phyloP scores from a whole-genome alignment of 148 eudicot species.

The Spergularia marina region DNA sequence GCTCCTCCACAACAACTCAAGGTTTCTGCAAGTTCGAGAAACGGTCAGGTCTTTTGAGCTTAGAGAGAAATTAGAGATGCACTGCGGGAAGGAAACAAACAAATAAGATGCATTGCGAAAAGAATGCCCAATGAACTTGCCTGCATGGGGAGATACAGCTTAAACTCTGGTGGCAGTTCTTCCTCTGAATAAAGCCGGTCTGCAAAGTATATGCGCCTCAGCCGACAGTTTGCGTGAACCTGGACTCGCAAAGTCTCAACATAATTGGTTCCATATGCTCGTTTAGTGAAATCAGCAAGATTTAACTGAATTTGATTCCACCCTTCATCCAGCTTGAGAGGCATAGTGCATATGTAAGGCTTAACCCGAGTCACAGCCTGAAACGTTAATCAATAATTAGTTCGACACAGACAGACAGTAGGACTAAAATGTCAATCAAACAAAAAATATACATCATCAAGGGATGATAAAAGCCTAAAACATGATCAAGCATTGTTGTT shows the following conservation, averaged over 20 bases:
- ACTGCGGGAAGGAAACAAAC: background rate
- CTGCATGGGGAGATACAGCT: slow-evolving; percentile 98
- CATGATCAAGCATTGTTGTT: background rate
- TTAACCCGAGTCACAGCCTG: slow-evolving; percentile 93
- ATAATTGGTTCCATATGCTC: slow-evolving; percentile 98
- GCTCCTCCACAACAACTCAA: slow-evolving; percentile 13
- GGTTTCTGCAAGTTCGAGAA: slow-evolving; percentile 27
- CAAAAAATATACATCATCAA: background rate
- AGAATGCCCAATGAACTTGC: slow-evolving; percentile 21
- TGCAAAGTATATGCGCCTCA: slow-evolving; percentile 87
- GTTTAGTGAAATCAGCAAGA: slow-evolving; percentile 82
- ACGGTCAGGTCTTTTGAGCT: background rate
- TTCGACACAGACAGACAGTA: background rate
- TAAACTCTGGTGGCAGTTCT: slow-evolving; percentile 97
- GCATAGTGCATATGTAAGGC: slow-evolving; percentile 99
- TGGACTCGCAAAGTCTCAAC: slow-evolving; percentile 95
- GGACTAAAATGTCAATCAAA: background rate
- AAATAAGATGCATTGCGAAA: background rate
- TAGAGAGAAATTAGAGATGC: background rate
- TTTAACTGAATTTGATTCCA: slow-evolving; percentile 99
- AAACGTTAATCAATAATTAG: slow-evolving; percentile 14
- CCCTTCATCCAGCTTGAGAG: slow-evolving; percentile 94
- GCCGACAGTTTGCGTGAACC: slow-evolving; percentile 95
- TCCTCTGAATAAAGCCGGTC: slow-evolving; percentile 98
- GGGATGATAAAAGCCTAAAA: background rate